Base-by-base conservation (phyloP, 2,329 filamentous ascomycete species). In the Talaromyces marneffei region DNA sequence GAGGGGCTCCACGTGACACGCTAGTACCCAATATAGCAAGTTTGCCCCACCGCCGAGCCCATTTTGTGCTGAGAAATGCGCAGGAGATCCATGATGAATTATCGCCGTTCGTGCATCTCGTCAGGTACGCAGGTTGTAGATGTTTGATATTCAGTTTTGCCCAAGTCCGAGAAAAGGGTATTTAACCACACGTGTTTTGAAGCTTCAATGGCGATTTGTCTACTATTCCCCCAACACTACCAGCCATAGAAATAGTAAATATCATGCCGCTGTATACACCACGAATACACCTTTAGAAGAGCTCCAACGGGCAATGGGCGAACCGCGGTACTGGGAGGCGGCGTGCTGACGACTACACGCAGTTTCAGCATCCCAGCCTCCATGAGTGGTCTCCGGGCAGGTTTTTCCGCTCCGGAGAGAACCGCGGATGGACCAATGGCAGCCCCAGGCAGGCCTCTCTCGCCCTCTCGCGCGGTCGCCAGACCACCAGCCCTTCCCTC, bases 21-120 rank as follows among this genome's bases (percentile, higher is more conserved):
- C 69, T 63, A 69, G 52, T 40, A 63, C 64, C 18, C 16, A 65
- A 62, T 31, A 18, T 62, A 61, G 52, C 54, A 57, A 44, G 44
- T 55, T 20, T 40, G 60, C 60, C 59, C 65, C 63, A 61, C 44
- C 27, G 37, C 48, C 55, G 60, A 59, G 44, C 48, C 52, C 23
- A 18, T 46, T 25, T 63, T 64, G 68, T 70, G 65, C 68, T 70
- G 65, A 65, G 62, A 67, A 69, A 44, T 70, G 68, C 69, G 69
- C 69, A 42, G 44, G 4, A 7, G 25, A 23, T 23, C 48, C 18
- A 29, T 52, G n/a, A 16, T 52, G 8, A 12, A 29, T 16, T 18
- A 33, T 31, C 8, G 25, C 25, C 27, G 46, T 52, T 33, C 4
- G 29, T 52, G 18, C 29, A 18, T 31, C 27, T 33, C 27, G 20